Percentiles rank a stretch among this genome's conserved stretches.
phyloP scores from a whole-genome alignment of 2,329 filamentous ascomycete species.

The Aspergillus pseudoterreus region DNA sequence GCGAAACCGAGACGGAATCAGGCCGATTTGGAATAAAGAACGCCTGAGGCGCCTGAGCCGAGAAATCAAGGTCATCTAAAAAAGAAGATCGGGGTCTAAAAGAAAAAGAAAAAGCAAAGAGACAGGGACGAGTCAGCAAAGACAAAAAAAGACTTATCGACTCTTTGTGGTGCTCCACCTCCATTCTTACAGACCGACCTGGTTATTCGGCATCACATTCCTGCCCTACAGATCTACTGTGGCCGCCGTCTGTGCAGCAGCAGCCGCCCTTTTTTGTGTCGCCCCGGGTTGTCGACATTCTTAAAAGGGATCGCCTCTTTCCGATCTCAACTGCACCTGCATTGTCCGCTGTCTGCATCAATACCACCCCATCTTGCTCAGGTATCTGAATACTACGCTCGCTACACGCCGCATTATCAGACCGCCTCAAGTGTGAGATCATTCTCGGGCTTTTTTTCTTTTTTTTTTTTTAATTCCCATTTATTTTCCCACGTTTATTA shows the following conservation, averaged over 20 bases:
- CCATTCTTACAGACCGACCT: conserved; percentile 17
- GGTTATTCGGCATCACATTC: conserved; percentile 23
- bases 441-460: conserved; percentile 10
- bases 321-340: conserved; percentile 35
- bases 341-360: conserved; percentile 21
- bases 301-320: conserved; percentile 33
- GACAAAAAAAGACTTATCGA: conserved; percentile 16
- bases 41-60: conserved; percentile 1
- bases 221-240: conserved; percentile 23
- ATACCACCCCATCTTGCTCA: conserved; percentile 23
- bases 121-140: not conserved
- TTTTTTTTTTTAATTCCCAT: conserved; percentile 4
- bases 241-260: conserved; percentile 14
- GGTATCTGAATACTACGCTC: conserved; percentile 20
- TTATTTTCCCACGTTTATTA: conserved; percentile 8
- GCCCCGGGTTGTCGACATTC: conserved; percentile 22
- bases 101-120: conserved; percentile 10
- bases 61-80: not conserved
- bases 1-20: conserved; percentile 4
- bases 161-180: conserved; percentile 13
- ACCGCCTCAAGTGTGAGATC: conserved; percentile 14
- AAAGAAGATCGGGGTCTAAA: not conserved
- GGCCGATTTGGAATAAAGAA: conserved; percentile 9
- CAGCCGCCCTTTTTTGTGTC: conserved; percentile 13
- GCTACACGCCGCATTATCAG: conserved; percentile 13